Percentiles rank a stretch among this genome's conserved stretches.
Conservation (phyloP, 2,329 filamentous ascomycete genomes). For the Juglanconis sp. region DNA sequence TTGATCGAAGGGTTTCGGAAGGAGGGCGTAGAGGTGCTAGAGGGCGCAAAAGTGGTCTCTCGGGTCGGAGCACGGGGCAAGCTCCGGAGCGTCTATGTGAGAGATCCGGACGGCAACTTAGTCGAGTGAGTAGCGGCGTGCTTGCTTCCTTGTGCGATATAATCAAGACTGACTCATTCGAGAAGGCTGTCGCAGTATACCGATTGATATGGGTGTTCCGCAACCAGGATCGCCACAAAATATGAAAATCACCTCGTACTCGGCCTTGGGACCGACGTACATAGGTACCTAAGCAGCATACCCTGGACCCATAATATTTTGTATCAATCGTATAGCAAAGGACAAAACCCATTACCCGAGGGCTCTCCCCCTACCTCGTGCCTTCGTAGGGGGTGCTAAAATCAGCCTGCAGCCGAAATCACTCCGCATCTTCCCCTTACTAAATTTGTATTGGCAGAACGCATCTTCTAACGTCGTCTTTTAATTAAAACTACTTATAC, state of each 20-base stretch:
- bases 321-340: too few relatives aligned
- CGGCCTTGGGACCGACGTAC: neutral
- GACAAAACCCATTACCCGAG: too few relatives aligned
- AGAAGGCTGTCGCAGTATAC: neutral
- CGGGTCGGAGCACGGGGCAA: constrained; percentile 54
- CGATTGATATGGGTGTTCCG: neutral
- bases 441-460: too few relatives aligned
- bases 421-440: too few relatives aligned
- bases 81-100: constrained; percentile 56
- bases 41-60: constrained; percentile 48
- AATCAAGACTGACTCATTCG: neutral
- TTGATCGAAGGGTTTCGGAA: constrained; percentile 40
- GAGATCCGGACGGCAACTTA: constrained; percentile 60
- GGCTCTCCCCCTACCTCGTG: too few relatives aligned
- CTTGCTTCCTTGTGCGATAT: neutral
- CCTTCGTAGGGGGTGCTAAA: too few relatives aligned
- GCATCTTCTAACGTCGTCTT: neutral
- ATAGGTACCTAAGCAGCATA: too few relatives aligned
- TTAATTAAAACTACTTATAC: neutral
- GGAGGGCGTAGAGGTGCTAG: constrained; percentile 45
- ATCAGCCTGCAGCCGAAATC: too few relatives aligned
- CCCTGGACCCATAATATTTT: too few relatives aligned
- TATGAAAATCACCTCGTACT: neutral
- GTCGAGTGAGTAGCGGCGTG: constrained; percentile 49
- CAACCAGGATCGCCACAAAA: neutral